Conservation (phyloP, 176 grass and related monocot genomes). For the Triticum dicoccoides region DNA sequence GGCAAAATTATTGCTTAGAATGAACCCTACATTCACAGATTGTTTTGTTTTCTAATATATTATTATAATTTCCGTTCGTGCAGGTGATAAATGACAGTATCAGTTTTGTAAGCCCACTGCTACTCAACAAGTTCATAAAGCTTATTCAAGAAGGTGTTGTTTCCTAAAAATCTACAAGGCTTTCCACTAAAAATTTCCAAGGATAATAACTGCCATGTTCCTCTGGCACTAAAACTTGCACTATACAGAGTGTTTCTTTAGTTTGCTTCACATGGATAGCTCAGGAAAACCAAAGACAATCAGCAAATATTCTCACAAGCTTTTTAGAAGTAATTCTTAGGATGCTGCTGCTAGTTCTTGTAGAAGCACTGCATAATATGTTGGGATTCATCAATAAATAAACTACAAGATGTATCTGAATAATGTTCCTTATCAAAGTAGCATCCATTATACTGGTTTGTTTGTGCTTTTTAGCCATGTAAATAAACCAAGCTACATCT, state of each 20-base stretch:
- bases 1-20: neutral
- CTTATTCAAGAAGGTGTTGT: slow-evolving; percentile 79
- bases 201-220: too few species aligned
- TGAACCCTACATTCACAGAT: neutral
- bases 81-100: slow-evolving; percentile 89
- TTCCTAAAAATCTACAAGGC: neutral
- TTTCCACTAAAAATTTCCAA: neutral
- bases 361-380: too few species aligned
- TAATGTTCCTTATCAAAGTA: neutral
- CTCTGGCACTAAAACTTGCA: too few species aligned
- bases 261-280: too few species aligned
- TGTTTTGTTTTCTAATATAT: slow-evolving; percentile 11
- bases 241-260: too few species aligned
- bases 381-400: too few species aligned
- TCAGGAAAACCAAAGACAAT: too few species aligned
- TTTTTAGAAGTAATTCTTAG: too few species aligned
- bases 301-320: too few species aligned
- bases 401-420: too few species aligned
- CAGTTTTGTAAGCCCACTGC: slow-evolving; percentile 73
- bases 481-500: slow-evolving; percentile 3
- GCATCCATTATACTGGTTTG: neutral
- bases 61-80: slow-evolving; percentile 5
- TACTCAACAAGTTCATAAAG: slow-evolving; percentile 83
- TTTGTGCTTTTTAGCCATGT: neutral
- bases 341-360: too few species aligned